These are phyloP conservation scores for Penicillium sclerotigenum DNA, from an alignment of 2,329 filamentous ascomycete species.

Conservation along the genomic window DNA sequence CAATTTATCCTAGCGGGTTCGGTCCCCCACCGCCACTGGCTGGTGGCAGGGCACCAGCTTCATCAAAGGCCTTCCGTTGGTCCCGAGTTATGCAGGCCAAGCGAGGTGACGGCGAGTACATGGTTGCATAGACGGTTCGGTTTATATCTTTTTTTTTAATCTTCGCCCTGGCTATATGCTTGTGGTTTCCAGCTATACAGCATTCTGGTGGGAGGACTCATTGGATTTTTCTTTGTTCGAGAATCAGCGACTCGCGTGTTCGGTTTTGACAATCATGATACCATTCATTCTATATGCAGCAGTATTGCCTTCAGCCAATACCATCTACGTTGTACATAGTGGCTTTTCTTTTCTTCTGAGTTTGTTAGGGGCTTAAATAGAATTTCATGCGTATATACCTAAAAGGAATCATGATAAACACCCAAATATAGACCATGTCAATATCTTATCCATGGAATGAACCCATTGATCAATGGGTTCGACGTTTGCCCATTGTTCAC, in stretches of 20 bases:
- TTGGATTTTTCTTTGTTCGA: not conserved
- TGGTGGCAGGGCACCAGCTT: conserved; percentile 9
- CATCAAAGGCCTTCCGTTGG: conserved; percentile 36
- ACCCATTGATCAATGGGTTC: not conserved
- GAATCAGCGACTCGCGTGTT: conserved; percentile 8
- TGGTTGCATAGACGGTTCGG: conserved; percentile 30
- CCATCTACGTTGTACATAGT: not conserved
- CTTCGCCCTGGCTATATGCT: not conserved
- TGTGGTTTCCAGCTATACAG: conserved; percentile 3
- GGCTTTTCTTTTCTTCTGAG: not conserved
- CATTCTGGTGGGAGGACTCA: not conserved
- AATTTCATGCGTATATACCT: not conserved
- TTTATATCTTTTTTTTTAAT: not conserved
- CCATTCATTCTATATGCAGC: conserved; percentile 12
- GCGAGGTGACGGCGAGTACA: conserved; percentile 39
- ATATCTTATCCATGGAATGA: not conserved
- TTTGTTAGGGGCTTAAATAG: not conserved
- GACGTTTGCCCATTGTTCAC: not conserved
- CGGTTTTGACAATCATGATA: conserved; percentile 18
- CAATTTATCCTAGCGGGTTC: conserved; percentile 20
- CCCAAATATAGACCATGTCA: not conserved
- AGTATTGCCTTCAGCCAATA: not conserved
- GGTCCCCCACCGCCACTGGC: conserved; percentile 16
- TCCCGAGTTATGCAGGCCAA: conserved; percentile 38
- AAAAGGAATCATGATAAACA: not conserved